These are phyloP conservation scores for Lojkania enalia DNA, from an alignment of 2,329 filamentous ascomycete genomes.

Conservation along the genomic window DNA sequence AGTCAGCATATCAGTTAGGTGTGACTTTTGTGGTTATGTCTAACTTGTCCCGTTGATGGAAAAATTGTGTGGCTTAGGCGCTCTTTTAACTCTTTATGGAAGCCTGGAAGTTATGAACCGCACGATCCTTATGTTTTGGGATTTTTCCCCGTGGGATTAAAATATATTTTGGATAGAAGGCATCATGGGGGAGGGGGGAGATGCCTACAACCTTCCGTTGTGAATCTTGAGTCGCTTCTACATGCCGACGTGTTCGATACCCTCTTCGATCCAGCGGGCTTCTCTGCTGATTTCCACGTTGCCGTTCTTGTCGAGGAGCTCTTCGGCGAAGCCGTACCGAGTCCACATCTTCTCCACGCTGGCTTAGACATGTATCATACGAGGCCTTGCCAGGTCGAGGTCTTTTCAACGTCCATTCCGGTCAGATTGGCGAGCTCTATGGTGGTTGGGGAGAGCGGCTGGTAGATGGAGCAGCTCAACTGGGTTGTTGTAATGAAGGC, in stretches of 20 bases:
- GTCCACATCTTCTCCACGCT: conserved; percentile 67
- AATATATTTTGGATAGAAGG: too few species aligned
- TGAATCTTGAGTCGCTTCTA: conserved; percentile 57
- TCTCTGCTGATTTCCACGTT: conserved; percentile 36
- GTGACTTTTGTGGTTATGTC: too few species aligned
- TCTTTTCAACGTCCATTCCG: conserved; percentile 44
- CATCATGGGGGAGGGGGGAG: too few species aligned
- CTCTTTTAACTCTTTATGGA: too few species aligned
- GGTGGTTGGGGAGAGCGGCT: conserved; percentile 42
- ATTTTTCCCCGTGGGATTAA: too few species aligned
- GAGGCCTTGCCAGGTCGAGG: conserved; percentile 69
- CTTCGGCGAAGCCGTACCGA: conserved; percentile 75
- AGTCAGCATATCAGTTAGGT: too few species aligned
- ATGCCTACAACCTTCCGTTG: conserved; percentile 29
- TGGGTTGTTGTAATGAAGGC: too few species aligned
- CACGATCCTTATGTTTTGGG: too few species aligned
- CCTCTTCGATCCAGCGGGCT: conserved; percentile 74
- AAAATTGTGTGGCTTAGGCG: too few species aligned
- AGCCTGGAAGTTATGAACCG: too few species aligned
- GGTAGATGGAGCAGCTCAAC: too few species aligned
- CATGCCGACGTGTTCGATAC: conserved; percentile 86
- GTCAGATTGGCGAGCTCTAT: conserved; percentile 50
- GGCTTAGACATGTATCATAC: conserved; percentile 77
- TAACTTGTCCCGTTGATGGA: too few species aligned
- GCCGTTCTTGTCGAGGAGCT: conserved; percentile 63